Evolutionary conservation across 2,329 filamentous ascomycete species (phyloP).

Genomic region (Arthrobotrys entomopaga): DNA sequence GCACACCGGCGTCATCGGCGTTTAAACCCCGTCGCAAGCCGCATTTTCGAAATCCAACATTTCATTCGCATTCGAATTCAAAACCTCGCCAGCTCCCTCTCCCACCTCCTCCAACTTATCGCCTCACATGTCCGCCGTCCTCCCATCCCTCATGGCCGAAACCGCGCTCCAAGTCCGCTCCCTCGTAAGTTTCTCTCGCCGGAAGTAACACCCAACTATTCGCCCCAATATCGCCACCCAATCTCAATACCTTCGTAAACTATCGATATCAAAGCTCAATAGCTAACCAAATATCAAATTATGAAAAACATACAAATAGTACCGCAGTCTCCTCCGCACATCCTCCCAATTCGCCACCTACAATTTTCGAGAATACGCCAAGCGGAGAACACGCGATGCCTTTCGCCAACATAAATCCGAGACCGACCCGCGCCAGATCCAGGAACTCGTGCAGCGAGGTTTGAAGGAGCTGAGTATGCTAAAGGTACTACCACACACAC

Average conservation of each 20-base stretch:
- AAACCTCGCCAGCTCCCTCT: background rate
- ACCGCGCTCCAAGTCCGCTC: slow-evolving; percentile 53
- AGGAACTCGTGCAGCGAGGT: slow-evolving; percentile 89
- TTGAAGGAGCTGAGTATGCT: slow-evolving; percentile 85
- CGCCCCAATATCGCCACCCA: slow-evolving; percentile 11
- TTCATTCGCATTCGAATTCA: slow-evolving; percentile 1
- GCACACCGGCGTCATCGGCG: slow-evolving; percentile 12
- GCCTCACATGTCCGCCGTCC: slow-evolving; percentile 25
- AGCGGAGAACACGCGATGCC: slow-evolving; percentile 86
- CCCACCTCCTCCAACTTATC: background rate
- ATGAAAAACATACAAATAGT: slow-evolving; percentile 67
- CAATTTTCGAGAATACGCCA: slow-evolving; percentile 98
- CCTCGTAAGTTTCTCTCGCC: slow-evolving; percentile 45
- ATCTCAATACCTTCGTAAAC: no score
- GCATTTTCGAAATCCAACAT: slow-evolving; percentile 26
- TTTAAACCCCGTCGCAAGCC: slow-evolving; percentile 31
- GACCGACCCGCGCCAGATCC: slow-evolving; percentile 78
- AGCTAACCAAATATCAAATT: slow-evolving; percentile 8
- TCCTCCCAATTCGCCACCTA: slow-evolving; percentile 88
- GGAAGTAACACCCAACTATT: background rate
- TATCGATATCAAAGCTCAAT: slow-evolving; percentile 1
- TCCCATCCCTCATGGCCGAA: slow-evolving; percentile 55
- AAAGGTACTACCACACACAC: slow-evolving; percentile 72
- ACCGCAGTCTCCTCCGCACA: slow-evolving; percentile 89
- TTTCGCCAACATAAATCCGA: slow-evolving; percentile 83